Evolutionary conservation across 192 early-diverging fungal species (phyloP), one percentile per base, ranked within the genome.

Genomic region (Dissophora globulifera): DNA sequence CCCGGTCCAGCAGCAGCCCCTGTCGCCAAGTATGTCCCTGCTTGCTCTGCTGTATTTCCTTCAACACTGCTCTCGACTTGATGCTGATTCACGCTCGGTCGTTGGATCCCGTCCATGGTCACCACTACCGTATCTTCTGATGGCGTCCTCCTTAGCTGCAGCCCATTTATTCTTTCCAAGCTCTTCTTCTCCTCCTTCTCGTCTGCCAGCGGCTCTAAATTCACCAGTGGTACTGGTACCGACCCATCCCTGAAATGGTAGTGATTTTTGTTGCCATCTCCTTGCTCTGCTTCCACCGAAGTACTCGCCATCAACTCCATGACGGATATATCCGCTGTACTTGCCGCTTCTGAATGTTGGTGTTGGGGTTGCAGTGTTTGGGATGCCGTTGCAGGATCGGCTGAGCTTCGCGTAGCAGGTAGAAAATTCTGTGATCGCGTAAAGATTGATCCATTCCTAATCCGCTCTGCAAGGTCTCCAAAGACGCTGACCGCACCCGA

Each of bases 391-490:
- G 6, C 4, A 12, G 47, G 33, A 4, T 50, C 48, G 12, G 31
- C 50, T 61, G 59, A 48, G 22, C 33, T 38, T 10, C 48, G 5
- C 8, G 3, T 1, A 9, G 59, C 16, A 9, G 59, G 33, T 19
- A 38, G 10, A 17, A 41, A 65, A 20, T 3, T 57, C 19, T 45
- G 53, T 1, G 64, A 57, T 12, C 64, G 64, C 13, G 20, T 50
- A 35, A 67, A 67, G 26, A 66, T 3, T 1, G 63, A 48, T 27
- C 54, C 47, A 20, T 49, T 50, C 35, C 55, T 56, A 15, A 67
- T 67, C 43, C 54, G 31, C 32, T 58, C 64, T 50, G 64, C 64
- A n/a, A 67, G 32, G 22, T 57, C 64, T 10, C 29, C 53, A 35
- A 67, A 50, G 4, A 55, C 35, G 30, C 46, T 67, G 6, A 25